Base-by-base conservation (phyloP, 176 grass and related monocot species). In the Chloris gayana region DNA sequence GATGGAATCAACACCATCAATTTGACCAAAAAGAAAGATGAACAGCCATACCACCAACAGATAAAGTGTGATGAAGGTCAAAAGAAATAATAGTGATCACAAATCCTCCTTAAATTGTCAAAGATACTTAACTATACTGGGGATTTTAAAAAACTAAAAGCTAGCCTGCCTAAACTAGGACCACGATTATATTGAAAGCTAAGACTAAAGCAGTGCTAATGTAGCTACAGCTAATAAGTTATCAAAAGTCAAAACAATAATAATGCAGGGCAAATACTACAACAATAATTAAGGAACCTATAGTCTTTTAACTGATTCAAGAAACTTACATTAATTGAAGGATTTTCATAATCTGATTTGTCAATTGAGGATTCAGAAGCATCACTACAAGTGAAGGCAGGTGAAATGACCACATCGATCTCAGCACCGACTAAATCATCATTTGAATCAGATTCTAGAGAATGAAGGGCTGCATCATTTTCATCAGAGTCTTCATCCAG, bases 311-410 rank as follows among this genome's bases (percentile, higher is more conserved):
- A 69, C 46, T 34, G 37, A 69, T 72, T 49, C 32, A 18, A 50
- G 49, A 80, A 58, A 38, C 92, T 85, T 85, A 92, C 92, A 85
- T 42, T 46, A 33, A 70, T 59, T 46, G 84, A 72, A 74, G 34
- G 59, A 82, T 77, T 77, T 31, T 41, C 66, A 74, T 67, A 21
- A 34, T 78, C 41, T 82, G 69, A 74, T 66, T 76, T 78, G 35
- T 10, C 70, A 54, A 63, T 49, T 47, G 42, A 69, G 70, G 79
- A 42, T 67, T 92, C 74, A 24, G 30, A 69, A 59, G 56, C 67
- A 82, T 69, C 79, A 11, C 32, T 18, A 58, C 3, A 35, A 80
- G 34, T 19, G 25, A 54, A 70, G 49, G 67, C 33, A 53, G 82
- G 30, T 35, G 60, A 73, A 70, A 60, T 71, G 44, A 68, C 67